phyloP scores from a whole-genome alignment of 345 rosid species.

The Sonneratia caseolaris region DNA sequence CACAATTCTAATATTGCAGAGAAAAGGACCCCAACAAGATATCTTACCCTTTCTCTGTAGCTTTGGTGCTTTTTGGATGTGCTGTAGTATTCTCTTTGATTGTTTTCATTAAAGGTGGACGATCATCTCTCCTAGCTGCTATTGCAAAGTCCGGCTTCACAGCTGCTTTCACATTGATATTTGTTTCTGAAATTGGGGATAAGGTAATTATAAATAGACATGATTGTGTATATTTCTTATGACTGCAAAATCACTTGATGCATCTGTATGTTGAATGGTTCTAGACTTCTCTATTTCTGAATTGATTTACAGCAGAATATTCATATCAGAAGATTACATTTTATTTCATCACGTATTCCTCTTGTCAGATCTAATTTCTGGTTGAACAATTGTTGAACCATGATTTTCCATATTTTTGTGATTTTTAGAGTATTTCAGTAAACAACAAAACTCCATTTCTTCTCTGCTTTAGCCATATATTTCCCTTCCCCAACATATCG shows the following conservation, averaged over 20 bases:
- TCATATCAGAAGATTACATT: not conserved
- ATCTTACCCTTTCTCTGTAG: slow-evolving; percentile 69
- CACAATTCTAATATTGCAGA: slow-evolving; percentile 39
- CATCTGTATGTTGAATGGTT: not conserved
- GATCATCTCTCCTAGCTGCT: slow-evolving; percentile 65
- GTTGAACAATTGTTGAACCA: not conserved
- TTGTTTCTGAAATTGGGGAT: slow-evolving; percentile 98
- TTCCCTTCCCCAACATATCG: not conserved
- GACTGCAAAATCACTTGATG: not conserved
- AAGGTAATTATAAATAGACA: slow-evolving; percentile 40
- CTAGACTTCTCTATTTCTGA: not conserved
- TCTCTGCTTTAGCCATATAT: not conserved
- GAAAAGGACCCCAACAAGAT: slow-evolving; percentile 42
- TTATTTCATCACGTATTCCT: not conserved
- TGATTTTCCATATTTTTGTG: not conserved
- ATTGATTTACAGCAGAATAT: not conserved
- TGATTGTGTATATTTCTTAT: not conserved
- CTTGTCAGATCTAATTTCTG: not conserved
- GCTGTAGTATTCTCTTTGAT: slow-evolving; percentile 59
- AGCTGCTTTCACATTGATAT: slow-evolving; percentile 90
- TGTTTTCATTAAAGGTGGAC: slow-evolving; percentile 64
- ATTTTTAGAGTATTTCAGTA: not conserved
- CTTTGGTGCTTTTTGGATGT: slow-evolving; percentile 60
- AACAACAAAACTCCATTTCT: not conserved
- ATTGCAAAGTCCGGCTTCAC: slow-evolving; percentile 92